A percentile compares a stretch with the other conserved stretches of the same genome.
Evolutionary conservation across 768 basidiomycete species (phyloP).

Genomic region (Lyophyllum decastes): DNA sequence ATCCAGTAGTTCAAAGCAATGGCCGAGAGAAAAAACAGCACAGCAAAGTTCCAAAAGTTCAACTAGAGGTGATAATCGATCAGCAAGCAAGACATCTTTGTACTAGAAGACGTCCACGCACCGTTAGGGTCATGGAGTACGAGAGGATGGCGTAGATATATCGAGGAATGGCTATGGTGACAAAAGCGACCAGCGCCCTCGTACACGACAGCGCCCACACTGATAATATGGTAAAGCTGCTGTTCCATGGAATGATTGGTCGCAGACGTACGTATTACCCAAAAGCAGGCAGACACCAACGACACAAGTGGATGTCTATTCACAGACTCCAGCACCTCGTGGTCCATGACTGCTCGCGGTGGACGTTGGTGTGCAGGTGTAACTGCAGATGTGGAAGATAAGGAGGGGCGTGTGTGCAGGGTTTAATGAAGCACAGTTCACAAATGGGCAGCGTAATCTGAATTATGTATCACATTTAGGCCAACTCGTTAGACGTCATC

Average conservation of each 20-base stretch:
- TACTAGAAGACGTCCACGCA: constrained; percentile 30
- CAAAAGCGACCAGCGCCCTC: constrained; percentile 72
- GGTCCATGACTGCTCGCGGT: constrained; percentile 31
- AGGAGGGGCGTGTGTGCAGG: background rate
- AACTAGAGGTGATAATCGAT: constrained; percentile 46
- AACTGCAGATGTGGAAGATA: constrained; percentile 16
- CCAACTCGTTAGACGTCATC: constrained; percentile 1
- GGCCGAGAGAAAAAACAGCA: constrained; percentile 68
- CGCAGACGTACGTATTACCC: constrained; percentile 70
- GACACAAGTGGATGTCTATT: constrained; percentile 73
- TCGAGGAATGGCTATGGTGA: constrained; percentile 81
- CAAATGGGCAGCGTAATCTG: background rate
- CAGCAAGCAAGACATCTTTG: background rate
- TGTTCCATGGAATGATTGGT: constrained; percentile 7
- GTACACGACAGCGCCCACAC: constrained; percentile 85
- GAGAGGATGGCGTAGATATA: constrained; percentile 78
- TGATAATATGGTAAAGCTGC: constrained; percentile 25
- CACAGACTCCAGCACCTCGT: constrained; percentile 33
- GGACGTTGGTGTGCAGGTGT: constrained; percentile 2
- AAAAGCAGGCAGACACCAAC: constrained; percentile 79
- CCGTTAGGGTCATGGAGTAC: constrained; percentile 88
- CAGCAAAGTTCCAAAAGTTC: constrained; percentile 88
- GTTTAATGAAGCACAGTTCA: background rate
- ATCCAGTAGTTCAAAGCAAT: constrained; percentile 83
- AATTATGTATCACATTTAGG: background rate